Evolutionary conservation across 2,329 filamentous ascomycete species (phyloP).

Genomic region (Ophiostoma sp.): DNA sequence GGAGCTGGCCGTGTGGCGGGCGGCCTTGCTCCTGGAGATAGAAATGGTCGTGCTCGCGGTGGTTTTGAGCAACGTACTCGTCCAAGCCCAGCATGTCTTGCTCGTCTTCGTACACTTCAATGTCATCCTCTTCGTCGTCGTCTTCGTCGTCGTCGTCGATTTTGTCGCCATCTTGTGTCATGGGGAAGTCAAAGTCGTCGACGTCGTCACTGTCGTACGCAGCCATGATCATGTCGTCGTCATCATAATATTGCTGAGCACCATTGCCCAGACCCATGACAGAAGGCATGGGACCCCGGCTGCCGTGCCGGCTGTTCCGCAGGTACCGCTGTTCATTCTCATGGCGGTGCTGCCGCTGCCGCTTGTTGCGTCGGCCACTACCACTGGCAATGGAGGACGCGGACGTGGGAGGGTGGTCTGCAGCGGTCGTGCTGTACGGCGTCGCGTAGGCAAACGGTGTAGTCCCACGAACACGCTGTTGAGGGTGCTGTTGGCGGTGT

Average conservation of each 20-base stretch:
- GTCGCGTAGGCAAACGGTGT: conserved; percentile 74
- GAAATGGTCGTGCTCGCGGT: background rate
- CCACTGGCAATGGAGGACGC: conserved; percentile 19
- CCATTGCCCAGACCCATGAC: conserved; percentile 33
- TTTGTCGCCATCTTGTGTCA: conserved; percentile 42
- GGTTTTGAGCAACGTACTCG: background rate
- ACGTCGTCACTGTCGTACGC: conserved; percentile 34
- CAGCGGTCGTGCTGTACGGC: conserved; percentile 64
- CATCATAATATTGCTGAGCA: conserved; percentile 35
- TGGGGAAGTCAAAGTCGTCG: conserved; percentile 34
- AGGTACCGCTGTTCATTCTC: background rate
- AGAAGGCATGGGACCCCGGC: conserved; percentile 29
- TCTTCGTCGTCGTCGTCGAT: conserved; percentile 39
- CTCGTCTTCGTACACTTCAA: conserved; percentile 37
- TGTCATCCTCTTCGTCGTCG: conserved; percentile 34
- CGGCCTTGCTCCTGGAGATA: background rate
- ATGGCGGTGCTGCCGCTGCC: background rate
- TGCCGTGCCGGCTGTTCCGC: conserved; percentile 26
- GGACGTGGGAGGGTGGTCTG: conserved; percentile 37
- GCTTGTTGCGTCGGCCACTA: background rate
- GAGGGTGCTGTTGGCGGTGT: conserved; percentile 27
- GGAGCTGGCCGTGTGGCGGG: conserved; percentile 28
- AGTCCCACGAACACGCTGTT: conserved; percentile 42
- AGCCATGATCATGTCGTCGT: conserved; percentile 29
- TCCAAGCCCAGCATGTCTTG: conserved; percentile 9